Evolutionary conservation across 768 basidiomycete species (phyloP).

Genomic region (Dacryopinax primogenitus): DNA sequence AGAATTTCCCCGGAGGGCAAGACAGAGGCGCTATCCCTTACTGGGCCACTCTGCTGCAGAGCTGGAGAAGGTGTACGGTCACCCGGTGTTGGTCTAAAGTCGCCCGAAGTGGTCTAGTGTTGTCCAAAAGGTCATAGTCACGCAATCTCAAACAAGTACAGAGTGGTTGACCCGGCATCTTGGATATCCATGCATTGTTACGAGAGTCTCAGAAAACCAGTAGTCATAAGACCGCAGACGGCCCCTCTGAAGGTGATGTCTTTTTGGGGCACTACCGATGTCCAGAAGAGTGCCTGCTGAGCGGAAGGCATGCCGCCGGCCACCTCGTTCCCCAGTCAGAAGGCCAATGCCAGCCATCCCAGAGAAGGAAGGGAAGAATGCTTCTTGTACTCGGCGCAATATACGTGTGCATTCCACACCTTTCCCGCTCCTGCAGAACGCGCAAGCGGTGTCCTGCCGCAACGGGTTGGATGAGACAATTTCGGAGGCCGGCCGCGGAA

Average conservation of each 20-base stretch:
- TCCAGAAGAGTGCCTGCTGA: background rate
- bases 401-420: background rate
- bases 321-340: background rate
- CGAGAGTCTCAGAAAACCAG: background rate
- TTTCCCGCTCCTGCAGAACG: background rate
- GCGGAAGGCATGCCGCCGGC: background rate
- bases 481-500: constrained; percentile 5
- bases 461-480: background rate
- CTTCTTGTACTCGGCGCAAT: background rate
- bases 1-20: background rate
- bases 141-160: background rate
- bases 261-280: background rate
- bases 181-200: background rate
- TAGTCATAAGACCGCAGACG: background rate
- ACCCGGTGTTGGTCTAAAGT: too few relatives aligned
- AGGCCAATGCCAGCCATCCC: background rate
- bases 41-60: too few relatives aligned
- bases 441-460: background rate
- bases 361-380: background rate
- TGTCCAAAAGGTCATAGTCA: background rate
- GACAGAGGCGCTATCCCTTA: too few relatives aligned
- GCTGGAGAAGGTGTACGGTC: too few relatives aligned
- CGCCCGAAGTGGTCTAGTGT: too few relatives aligned
- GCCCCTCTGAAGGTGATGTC: too few relatives aligned
- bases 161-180: background rate